A percentile compares a stretch with the other conserved stretches of the same genome.
phyloP scores from a whole-genome alignment of 148 eudicot genomes.

The Chenopodium quinoa region DNA sequence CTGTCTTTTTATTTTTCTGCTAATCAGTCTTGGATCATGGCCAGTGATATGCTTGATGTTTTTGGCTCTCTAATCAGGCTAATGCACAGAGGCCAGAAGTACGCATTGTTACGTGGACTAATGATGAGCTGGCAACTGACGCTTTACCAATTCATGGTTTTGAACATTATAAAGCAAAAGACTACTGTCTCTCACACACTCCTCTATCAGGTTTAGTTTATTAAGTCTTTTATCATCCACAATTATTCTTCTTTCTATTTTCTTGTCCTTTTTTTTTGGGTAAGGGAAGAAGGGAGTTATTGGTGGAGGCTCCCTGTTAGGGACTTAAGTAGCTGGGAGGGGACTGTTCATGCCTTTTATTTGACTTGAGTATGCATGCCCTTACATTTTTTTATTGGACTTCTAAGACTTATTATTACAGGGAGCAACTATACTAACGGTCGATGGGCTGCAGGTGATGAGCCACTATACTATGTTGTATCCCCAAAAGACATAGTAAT shows the following conservation, averaged over 20 bases:
- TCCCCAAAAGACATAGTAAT: slow-evolving; percentile 96
- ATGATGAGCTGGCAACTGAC: slow-evolving; percentile 97
- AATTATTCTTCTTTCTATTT: not conserved
- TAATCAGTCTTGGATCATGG: not conserved
- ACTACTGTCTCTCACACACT: slow-evolving; percentile 85
- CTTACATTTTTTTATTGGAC: not conserved
- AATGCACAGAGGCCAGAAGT: slow-evolving; percentile 99
- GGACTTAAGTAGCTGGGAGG: not conserved
- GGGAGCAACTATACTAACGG: slow-evolving; percentile 92
- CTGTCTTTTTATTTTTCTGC: not conserved
- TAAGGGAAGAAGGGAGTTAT: not conserved
- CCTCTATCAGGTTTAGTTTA: slow-evolving; percentile 75
- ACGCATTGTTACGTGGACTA: slow-evolving; percentile 92
- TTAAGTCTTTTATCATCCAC: slow-evolving; percentile 1
- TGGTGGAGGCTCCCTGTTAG: not conserved
- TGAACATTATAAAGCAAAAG: slow-evolving; percentile 97
- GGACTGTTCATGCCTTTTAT: slow-evolving; percentile 5
- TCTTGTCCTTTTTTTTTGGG: not conserved
- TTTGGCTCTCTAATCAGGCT: slow-evolving; percentile 45
- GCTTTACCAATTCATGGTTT: slow-evolving; percentile 92
- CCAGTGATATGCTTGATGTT: slow-evolving; percentile 7
- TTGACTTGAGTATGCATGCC: not conserved
- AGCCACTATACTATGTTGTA: slow-evolving; percentile 88
- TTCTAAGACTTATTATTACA: slow-evolving; percentile 30
- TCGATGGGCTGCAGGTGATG: slow-evolving; percentile 96